Evolutionary conservation across 2,329 filamentous ascomycete species (phyloP), one percentile per base, ranked within the genome.

Genomic region (Talaromyces verruculosus): DNA sequence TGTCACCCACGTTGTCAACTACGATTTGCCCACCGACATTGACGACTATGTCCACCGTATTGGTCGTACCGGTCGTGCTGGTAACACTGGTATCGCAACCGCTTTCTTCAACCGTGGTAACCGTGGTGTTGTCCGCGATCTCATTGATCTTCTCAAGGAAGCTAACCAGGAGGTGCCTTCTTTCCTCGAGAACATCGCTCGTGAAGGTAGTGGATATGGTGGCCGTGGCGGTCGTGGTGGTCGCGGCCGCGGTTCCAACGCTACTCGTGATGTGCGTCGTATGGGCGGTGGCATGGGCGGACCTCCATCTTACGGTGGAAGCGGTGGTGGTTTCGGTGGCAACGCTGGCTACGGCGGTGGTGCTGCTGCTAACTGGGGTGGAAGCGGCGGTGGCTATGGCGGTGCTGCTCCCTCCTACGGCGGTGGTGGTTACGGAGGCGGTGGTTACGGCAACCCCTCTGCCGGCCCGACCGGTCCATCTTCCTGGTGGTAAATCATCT

Each of bases 31-130:
- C 60, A 97, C 93, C 65, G 95, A 98, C 76, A 96, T 98, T 74
- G 95, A 98, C 75, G 95, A 98, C 81, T 99, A 99, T 73, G 95
- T 99, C 67, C 95, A 99, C 82, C 92, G 95, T 80, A 99, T 99
- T 76, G 95, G 95, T 89, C 95, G 95, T 94, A 99, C 95, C 71
- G 95, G 95, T 78, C 95, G 95, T 92, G 95, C 95, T 71, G 95
- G 95, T 80, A 99, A 99, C 86, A 98, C 94, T 74, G 95, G 95
- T 90, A 89, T 97, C 72, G 92, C 95, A 5, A 99, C 95, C 73
- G 95, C 95, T 65, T 99, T 99, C 87, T 98, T 99, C 90, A 99
- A 99, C 88, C 94, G 95, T 77, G 94, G 94, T 76, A 99, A 99
- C 86, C 92, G 95, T 75, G 95, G 95, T 82, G 92, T 99, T 72